Evolutionary conservation across 306 rosid genomes (phyloP), one percentile per base, ranked within the genome.

Genomic region (Prosopis cineraria): DNA sequence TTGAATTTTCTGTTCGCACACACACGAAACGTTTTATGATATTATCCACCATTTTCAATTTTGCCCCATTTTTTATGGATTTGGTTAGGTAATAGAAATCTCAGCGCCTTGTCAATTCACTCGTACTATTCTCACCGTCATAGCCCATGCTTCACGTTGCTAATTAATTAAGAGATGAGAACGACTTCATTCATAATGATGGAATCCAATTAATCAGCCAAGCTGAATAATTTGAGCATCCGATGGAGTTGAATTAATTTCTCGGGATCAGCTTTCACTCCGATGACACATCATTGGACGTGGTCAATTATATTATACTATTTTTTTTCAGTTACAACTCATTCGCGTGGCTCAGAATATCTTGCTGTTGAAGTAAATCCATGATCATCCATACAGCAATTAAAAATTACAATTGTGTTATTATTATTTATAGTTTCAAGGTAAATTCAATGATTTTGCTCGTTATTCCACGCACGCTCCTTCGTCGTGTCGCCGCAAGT

Each of bases 401-500:
- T 53, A 17, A 31, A 43, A 81, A 55, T n/a, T n/a, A n/a, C n/a
- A n/a, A n/a, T n/a, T n/a, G n/a, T n/a, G n/a, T n/a, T n/a, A 14
- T 12, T 17, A 14, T 45, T 45, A 45, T 47, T 19, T 5, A 17
- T 17, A n/a, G n/a, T 17, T 47, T 47, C 24, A 1, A 10, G 19
- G 55, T 2, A n/a, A n/a, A 52, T 4, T 0, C 7, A 47, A 3
- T 10, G 24, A 16, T 56, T 56, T 56, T 52, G 20, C 27, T 8
- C 8, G 11, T 25, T 72, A 48, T 65, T 36, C 24, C 29, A 65
- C 78, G 67, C 85, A 80, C 85, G 88, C 63, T 66, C 82, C 85
- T 58, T 52, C 84, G 27, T 78, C 91, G 89, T 72, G 82, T 83
- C 85, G 91, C 89, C 84, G 77, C 87, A 88, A 68, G 87, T 63